These are phyloP conservation scores for Ogataea populi-albae DNA, from an alignment of 805 yeast genomes.

Conservation along the genomic window DNA sequence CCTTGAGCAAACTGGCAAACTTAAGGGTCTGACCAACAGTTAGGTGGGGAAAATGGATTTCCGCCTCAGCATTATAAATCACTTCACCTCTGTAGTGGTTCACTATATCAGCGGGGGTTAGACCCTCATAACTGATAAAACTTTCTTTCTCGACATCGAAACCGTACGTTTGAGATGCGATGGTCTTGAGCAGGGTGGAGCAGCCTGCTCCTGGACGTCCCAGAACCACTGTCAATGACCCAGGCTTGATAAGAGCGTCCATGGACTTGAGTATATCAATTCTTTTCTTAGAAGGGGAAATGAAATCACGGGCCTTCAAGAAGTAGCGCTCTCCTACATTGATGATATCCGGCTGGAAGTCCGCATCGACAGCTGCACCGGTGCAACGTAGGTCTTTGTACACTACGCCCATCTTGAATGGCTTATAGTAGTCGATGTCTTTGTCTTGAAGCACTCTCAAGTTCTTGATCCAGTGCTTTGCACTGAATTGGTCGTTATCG, in stretches of 20 bases:
- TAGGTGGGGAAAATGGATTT: conserved; percentile 62
- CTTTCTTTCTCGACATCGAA: conserved; percentile 47
- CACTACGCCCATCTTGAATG: conserved; percentile 51
- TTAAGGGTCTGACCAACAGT: conserved; percentile 62
- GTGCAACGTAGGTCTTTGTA: conserved; percentile 53
- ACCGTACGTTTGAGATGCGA: conserved; percentile 57
- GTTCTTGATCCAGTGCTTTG: conserved; percentile 61
- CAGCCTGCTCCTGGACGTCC: conserved; percentile 83
- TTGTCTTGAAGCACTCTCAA: conserved; percentile 44
- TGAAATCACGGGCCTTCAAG: conserved; percentile 10
- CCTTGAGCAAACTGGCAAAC: conserved; percentile 54
- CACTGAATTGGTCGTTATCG: conserved; percentile 46
- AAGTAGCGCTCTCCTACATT: conserved; percentile 36
- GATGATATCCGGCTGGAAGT: conserved; percentile 53
- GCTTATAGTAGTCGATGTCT: conserved; percentile 59
- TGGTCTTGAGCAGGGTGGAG: conserved; percentile 58
- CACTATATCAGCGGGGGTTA: conserved; percentile 45
- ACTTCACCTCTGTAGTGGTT: conserved; percentile 62
- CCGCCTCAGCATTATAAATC: conserved; percentile 64
- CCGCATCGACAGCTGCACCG: conserved; percentile 60
- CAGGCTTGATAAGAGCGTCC: conserved; percentile 59
- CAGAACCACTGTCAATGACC: conserved; percentile 64
- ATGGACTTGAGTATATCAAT: conserved; percentile 56
- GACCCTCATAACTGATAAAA: conserved; percentile 49
- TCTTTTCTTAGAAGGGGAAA: conserved; percentile 10